These are phyloP conservation scores for Lentinus tigrinus DNA, from an alignment of 768 basidiomycete genomes.

Conservation along the genomic window DNA sequence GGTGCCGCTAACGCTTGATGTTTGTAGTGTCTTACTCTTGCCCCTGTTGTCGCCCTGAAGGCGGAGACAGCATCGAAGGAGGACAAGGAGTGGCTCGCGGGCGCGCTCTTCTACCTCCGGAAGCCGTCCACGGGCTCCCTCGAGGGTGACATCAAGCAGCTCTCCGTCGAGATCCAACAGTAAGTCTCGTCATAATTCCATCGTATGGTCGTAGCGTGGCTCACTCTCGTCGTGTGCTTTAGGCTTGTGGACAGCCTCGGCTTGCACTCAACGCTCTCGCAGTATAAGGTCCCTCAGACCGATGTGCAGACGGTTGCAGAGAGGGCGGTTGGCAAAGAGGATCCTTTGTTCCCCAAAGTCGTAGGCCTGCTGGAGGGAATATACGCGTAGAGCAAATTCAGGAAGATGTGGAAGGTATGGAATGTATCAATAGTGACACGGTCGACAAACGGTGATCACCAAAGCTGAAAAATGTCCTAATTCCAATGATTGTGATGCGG, in stretches of 20 bases:
- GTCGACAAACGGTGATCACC: too few relatives aligned
- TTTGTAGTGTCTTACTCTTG: slow-evolving; percentile 67
- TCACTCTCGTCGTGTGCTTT: background rate
- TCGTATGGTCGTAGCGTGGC: background rate
- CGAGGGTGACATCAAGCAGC: slow-evolving; percentile 57
- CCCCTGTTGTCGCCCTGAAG: slow-evolving; percentile 59
- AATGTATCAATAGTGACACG: too few relatives aligned
- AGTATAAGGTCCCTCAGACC: slow-evolving; percentile 62
- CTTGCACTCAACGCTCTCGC: slow-evolving; percentile 52
- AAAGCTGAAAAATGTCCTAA: too few relatives aligned
- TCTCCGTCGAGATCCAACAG: slow-evolving; percentile 56
- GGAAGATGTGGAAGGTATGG: too few relatives aligned
- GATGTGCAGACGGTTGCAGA: slow-evolving; percentile 56
- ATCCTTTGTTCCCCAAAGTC: slow-evolving; percentile 39
- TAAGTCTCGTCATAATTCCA: slow-evolving; percentile 31
- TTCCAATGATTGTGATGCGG: too few relatives aligned
- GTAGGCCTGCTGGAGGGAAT: slow-evolving; percentile 50
- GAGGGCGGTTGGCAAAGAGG: slow-evolving; percentile 43
- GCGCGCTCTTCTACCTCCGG: slow-evolving; percentile 55
- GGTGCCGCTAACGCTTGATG: background rate
- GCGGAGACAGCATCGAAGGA: slow-evolving; percentile 56
- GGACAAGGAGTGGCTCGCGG: slow-evolving; percentile 60
- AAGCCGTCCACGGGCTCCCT: slow-evolving; percentile 61
- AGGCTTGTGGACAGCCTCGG: slow-evolving; percentile 64
- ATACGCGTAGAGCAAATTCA: slow-evolving; percentile 32